Evolutionary conservation across 352 stramenopile genomes (phyloP), one percentile per base, ranked within the genome.

Genomic region (Thalassiosira delicatula): DNA sequence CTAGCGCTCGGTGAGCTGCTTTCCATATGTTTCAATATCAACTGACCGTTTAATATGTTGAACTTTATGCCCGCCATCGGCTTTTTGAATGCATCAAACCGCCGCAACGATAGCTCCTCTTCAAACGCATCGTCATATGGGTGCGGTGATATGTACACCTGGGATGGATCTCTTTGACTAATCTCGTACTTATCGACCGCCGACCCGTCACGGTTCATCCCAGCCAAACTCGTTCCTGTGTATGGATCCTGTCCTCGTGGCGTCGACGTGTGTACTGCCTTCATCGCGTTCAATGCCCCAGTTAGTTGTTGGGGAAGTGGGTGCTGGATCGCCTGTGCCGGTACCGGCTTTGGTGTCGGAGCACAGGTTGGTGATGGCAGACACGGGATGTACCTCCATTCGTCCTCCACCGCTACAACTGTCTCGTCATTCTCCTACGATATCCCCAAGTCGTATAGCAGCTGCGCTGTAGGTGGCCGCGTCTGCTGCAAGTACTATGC

Each of bases 401-500:
- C 35, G 2, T 7, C 2, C 2, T 25, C 12, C 11, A 33, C n/a
- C n/a, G n/a, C n/a, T n/a, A n/a, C n/a, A n/a, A n/a, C n/a, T n/a
- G n/a, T n/a, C n/a, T n/a, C n/a, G 29, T 67, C 33, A 12, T 0
- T 70, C 2, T 83, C 65, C 1, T 72, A 8, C 0, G 40, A 14
- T 1, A 67, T n/a, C 2, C 75, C 75, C 1, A 76, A 27, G 44
- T 83, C 57, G 49, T 72, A 84, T 1, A 84, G 51, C 0, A 79
- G 35, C 49, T 84, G 68, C 14, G 68, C 68, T 7, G 59, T 59
- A 3, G 76, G 68, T 0, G 68, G 76, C 3, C 69, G 33, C 1
- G 14, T 30, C n/a, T 21, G 23, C 9, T 76, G 68, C 3, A 78
- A 35, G 51, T 84, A 84, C 76, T 68, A 83, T 40, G 67, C 68